Evolutionary conservation across 495 filamentous ascomycete genomes (phyloP).

Genomic region (Penicillium verhagenii): DNA sequence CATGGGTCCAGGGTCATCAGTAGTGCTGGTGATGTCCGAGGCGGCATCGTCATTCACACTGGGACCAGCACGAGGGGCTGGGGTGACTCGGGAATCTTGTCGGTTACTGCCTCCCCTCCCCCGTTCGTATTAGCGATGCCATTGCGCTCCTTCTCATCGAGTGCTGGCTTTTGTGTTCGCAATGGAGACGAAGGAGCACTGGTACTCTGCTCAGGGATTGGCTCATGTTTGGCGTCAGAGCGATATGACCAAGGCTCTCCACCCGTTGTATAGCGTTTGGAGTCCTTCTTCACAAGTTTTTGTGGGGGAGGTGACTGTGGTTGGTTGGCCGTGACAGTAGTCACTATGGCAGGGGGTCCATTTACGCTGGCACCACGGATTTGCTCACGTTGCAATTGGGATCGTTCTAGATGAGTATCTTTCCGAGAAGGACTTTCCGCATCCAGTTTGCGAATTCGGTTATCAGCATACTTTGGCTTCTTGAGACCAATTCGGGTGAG

Average conservation of each 20-base stretch:
- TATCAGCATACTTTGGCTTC: constrained; percentile 35
- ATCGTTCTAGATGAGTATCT: constrained; percentile 39
- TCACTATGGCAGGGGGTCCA: constrained; percentile 16
- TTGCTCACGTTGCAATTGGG: constrained; percentile 31
- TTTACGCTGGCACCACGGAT: constrained; percentile 2
- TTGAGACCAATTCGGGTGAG: constrained; percentile 43
- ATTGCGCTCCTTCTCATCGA: constrained; percentile 2
- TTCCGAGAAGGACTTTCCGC: constrained; percentile 28
- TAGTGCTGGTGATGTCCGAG: constrained; percentile 19
- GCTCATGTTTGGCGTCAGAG: constrained; percentile 11
- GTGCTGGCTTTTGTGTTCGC: constrained; percentile 10
- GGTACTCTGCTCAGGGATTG: constrained; percentile 12
- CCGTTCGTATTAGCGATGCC: constrained; percentile 9
- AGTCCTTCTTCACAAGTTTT: constrained; percentile 31
- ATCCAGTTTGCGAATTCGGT: constrained; percentile 32
- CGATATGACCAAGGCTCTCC: constrained; percentile 34
- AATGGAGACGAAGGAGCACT: constrained; percentile 11
- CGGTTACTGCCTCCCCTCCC: constrained; percentile 6
- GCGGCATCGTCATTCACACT: constrained; percentile 17
- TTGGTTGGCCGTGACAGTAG: constrained; percentile 18
- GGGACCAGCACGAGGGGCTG: constrained; percentile 17
- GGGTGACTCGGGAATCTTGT: constrained; percentile 13
- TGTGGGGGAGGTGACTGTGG: constrained; percentile 18
- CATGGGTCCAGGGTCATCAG: constrained; percentile 9
- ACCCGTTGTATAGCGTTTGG: constrained; percentile 19